Evolutionary conservation across 2,329 filamentous ascomycete species (phyloP).

Genomic region (Paraphoma chrysanthemicola): DNA sequence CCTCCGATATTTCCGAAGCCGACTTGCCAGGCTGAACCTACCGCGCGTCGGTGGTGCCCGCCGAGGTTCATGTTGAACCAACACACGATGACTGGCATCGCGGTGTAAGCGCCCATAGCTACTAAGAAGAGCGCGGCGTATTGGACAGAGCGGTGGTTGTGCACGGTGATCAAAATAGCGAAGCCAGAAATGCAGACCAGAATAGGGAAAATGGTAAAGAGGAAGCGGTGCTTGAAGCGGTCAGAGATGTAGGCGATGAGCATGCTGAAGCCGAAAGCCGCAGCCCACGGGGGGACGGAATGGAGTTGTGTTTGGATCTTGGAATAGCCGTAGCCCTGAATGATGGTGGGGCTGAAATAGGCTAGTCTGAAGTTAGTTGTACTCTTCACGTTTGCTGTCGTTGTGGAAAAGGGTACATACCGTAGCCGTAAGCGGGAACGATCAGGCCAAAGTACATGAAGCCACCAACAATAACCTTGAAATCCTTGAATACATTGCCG

Average conservation of each 20-base stretch:
- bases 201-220: conserved; percentile 74
- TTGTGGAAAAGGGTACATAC: too few relatives aligned
- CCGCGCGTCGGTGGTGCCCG: conserved; percentile 57
- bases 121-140: conserved; percentile 86
- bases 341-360: conserved; percentile 58
- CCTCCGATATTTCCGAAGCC: conserved; percentile 59
- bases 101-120: conserved; percentile 78
- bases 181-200: conserved; percentile 76
- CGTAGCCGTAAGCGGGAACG: conserved; percentile 50
- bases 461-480: conserved; percentile 57
- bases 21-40: conserved; percentile 59
- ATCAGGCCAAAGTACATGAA: conserved; percentile 61
- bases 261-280: conserved; percentile 81
- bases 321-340: conserved; percentile 59
- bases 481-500: conserved; percentile 56
- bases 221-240: conserved; percentile 72
- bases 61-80: conserved; percentile 65
- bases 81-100: conserved; percentile 81
- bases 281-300: conserved; percentile 68
- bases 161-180: conserved; percentile 73
- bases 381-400: too few relatives aligned
- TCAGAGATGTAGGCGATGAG: conserved; percentile 76
- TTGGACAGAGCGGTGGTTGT: conserved; percentile 70
- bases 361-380: conserved; percentile 11
- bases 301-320: conserved; percentile 62